These are phyloP conservation scores for Colletotrichum cuscutae DNA, from an alignment of 2,329 filamentous ascomycete species.

Conservation along the genomic window DNA sequence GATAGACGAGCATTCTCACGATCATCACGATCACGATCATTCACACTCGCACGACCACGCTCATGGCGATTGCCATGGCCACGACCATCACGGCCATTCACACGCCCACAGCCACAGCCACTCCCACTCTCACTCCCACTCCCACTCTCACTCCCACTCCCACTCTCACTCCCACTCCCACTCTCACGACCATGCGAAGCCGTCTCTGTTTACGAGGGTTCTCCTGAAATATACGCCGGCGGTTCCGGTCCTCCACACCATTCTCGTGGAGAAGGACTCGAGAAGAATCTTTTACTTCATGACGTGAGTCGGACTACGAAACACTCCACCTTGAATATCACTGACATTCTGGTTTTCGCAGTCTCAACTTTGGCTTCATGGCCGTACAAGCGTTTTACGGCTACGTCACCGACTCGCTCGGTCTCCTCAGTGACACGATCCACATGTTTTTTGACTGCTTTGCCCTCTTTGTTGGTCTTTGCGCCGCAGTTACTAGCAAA, in stretches of 20 bases:
- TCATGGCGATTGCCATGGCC: constrained; percentile 41
- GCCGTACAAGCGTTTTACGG: constrained; percentile 93
- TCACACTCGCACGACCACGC: constrained; percentile 38
- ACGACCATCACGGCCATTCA: constrained; percentile 43
- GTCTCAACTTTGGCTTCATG: constrained; percentile 96
- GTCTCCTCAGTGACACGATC: constrained; percentile 95
- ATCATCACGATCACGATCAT: constrained; percentile 40
- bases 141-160: constrained; percentile 46
- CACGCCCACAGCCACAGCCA: constrained; percentile 38
- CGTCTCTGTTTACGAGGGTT: constrained; percentile 77
- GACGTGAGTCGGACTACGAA: constrained; percentile 65
- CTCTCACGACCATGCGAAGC: constrained; percentile 53
- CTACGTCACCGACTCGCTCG: constrained; percentile 90
- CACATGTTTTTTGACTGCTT: constrained; percentile 99
- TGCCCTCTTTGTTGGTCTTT: constrained; percentile 87
- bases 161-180: constrained; percentile 43
- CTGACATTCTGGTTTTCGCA: constrained; percentile 48
- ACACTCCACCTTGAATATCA: neutral
- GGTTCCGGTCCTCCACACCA: constrained; percentile 84
- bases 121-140: constrained; percentile 27
- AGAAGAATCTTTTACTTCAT: constrained; percentile 98
- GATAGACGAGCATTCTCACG: constrained; percentile 37
- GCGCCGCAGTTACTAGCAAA: constrained; percentile 94
- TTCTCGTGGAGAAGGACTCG: constrained; percentile 91
- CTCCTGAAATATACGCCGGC: constrained; percentile 76